Evolutionary conservation across 208 protist genomes (phyloP), one percentile per base, ranked within the genome.

Genomic region (Crithidia sp.): DNA sequence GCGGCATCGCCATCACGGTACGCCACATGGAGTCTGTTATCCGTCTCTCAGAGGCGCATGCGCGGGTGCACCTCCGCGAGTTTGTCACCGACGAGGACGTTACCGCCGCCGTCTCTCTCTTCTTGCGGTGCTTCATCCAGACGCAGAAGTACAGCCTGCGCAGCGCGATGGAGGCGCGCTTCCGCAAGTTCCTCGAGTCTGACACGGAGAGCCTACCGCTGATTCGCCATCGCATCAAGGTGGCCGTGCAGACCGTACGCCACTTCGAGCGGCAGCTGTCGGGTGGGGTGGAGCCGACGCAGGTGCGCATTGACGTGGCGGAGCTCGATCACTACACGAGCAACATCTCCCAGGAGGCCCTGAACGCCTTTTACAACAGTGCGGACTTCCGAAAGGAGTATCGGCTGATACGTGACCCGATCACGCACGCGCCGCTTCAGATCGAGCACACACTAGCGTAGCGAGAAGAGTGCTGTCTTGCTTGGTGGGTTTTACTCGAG

Each of bases 1-100:
- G 96, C 53, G 98, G 98, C 61, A 92, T 99, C 12, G 82, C 96
- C 5, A 99, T 99, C 77, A 99, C 98, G 1, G 98, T 99, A 60
- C 92, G 99, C 39, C 97, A 99, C 81, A 91, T 99, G 67, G 99
- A 99, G 91, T 98, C 97, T 0, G 95, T 99, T 40, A 96, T 99
- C 50, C 94, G 99, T 59, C 93, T 99, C 55, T 88, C 98, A 14
- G 98, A 99, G 90, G 98, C 98, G 0, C 95, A 99, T 79, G 99
- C 99, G 1, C 88, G 95, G 50, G 93, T 99, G 84, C 98, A 99
- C 76, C 89, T 99, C 41, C 90, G 98, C 41, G 93, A 99, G 70
- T 96, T 93, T 74, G 99, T 99, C 3, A 88, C 70, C 5, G 89
- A 99, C 49, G 93, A 99, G 61, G 99, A 99, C 79, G 92, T 99